Conservation (phyloP, 805 yeast species). For the Ogataea trehaloabstinens region DNA sequence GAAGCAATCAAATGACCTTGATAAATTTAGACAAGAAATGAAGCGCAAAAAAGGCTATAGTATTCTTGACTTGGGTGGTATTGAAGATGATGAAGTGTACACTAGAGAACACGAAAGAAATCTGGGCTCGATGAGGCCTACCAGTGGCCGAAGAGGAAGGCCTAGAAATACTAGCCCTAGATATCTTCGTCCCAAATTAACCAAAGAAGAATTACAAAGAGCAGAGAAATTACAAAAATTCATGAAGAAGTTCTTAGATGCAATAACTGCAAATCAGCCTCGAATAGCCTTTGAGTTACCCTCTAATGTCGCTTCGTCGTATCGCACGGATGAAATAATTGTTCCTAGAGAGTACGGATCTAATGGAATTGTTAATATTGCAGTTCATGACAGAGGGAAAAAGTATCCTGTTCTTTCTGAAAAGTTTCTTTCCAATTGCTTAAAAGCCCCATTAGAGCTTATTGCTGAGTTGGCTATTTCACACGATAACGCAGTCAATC, state of each 20-base stretch:
- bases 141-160: slow-evolving; percentile 7
- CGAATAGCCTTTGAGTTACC: slow-evolving; percentile 22
- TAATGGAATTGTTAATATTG: slow-evolving; percentile 29
- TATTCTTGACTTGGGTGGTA: slow-evolving; percentile 2
- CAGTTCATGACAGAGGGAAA: slow-evolving; percentile 29
- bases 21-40: background rate
- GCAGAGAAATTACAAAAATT: slow-evolving; percentile 20
- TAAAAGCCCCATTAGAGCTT: slow-evolving; percentile 45
- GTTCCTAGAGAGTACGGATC: slow-evolving; percentile 26
- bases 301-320: slow-evolving; percentile 1
- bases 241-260: slow-evolving; percentile 19
- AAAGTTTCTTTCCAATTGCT: slow-evolving; percentile 46
- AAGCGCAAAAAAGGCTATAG: background rate
- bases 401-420: slow-evolving; percentile 46
- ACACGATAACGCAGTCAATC: slow-evolving; percentile 44
- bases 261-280: slow-evolving; percentile 23
- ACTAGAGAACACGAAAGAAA: slow-evolving; percentile 3
- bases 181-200: slow-evolving; percentile 8
- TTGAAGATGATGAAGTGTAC: slow-evolving; percentile 3
- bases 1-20: slow-evolving; percentile 1
- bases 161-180: slow-evolving; percentile 5
- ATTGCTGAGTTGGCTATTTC: slow-evolving; percentile 42
- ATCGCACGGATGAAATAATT: slow-evolving; percentile 4
- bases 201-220: slow-evolving; percentile 18
- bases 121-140: slow-evolving; percentile 4